A percentile compares a stretch with the other conserved stretches of the same genome.
These are phyloP conservation scores for Cocos nucifera DNA, from an alignment of 176 grass and related monocot genomes.

Conservation along the genomic window DNA sequence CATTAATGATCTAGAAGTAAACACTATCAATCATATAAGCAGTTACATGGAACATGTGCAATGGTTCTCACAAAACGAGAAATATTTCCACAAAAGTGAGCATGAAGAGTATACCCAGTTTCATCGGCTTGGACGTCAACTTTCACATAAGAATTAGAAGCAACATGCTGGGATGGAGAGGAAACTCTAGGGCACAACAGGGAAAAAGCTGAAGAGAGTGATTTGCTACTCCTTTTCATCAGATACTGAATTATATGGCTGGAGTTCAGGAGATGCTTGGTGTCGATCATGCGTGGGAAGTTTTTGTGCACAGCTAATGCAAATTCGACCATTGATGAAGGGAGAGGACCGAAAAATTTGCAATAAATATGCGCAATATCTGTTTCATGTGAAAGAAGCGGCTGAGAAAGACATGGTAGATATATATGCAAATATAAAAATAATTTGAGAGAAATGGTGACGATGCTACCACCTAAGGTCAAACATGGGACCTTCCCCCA, in stretches of 20 bases:
- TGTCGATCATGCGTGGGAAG: slow-evolving; percentile 72
- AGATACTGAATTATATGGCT: slow-evolving; percentile 37
- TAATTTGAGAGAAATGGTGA: too few relatives aligned
- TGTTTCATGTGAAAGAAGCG: slow-evolving; percentile 38
- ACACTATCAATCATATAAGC: too few relatives aligned
- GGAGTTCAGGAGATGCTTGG: slow-evolving; percentile 68
- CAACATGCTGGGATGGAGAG: slow-evolving; percentile 23
- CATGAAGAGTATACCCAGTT: slow-evolving; percentile 39
- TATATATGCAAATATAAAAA: background rate
- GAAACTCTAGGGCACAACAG: slow-evolving; percentile 48
- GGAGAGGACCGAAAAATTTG: slow-evolving; percentile 87
- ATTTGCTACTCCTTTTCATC: slow-evolving; percentile 80
- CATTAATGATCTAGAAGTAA: too few relatives aligned
- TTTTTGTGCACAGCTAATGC: slow-evolving; percentile 45
- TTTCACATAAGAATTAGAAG: slow-evolving; percentile 27
- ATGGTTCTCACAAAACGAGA: background rate
- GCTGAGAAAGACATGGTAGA: slow-evolving; percentile 8
- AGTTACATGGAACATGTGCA: too few relatives aligned
- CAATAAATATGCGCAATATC: slow-evolving; percentile 72
- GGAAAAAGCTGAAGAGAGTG: slow-evolving; percentile 82
- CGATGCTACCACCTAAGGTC: too few relatives aligned
- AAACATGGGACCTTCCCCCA: too few relatives aligned
- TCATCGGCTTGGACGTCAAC: slow-evolving; percentile 69
- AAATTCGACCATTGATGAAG: slow-evolving; percentile 71
- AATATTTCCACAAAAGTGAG: slow-evolving; percentile 13